Evolutionary conservation across 352 stramenopile species (phyloP).

Genomic region (Phytophthora podocarpi): DNA sequence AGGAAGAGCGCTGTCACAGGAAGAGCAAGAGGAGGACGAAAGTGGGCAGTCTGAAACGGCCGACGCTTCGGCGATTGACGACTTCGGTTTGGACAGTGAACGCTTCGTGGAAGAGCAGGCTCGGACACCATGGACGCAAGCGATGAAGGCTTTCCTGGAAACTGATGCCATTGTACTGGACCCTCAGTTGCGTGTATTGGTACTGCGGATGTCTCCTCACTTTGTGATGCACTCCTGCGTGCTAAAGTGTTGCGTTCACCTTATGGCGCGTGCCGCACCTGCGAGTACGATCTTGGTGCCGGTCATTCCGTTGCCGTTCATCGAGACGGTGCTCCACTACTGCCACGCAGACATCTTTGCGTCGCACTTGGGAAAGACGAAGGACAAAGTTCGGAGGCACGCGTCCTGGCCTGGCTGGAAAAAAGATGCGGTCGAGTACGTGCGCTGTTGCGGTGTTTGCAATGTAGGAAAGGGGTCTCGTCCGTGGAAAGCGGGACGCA

Average conservation of each 20-base stretch:
- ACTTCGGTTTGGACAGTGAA: not conserved
- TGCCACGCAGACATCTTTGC: not conserved
- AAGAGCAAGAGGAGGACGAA: no score
- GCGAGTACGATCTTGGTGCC: not conserved
- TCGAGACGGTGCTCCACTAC: not conserved
- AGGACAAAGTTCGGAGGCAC: not conserved
- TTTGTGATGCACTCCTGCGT: no score
- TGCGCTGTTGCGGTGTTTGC: not conserved
- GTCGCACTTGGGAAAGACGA: not conserved
- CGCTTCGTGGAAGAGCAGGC: not conserved
- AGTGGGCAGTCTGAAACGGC: no score
- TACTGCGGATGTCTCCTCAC: not conserved
- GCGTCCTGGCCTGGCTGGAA: constrained; percentile 4
- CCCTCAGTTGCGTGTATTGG: not conserved
- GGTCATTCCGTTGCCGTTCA: not conserved
- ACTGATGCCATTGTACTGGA: not conserved
- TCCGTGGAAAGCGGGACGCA: not conserved
- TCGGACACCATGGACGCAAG: not conserved
- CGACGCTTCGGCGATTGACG: not conserved
- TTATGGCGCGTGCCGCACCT: no score
- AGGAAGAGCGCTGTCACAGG: no score
- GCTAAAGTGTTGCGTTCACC: not conserved
- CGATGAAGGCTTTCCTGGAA: not conserved
- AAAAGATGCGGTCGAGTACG: not conserved
- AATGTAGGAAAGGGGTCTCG: not conserved